Base-by-base conservation (phyloP, 176 grass and related monocot species). In the Carex myosuroides region DNA sequence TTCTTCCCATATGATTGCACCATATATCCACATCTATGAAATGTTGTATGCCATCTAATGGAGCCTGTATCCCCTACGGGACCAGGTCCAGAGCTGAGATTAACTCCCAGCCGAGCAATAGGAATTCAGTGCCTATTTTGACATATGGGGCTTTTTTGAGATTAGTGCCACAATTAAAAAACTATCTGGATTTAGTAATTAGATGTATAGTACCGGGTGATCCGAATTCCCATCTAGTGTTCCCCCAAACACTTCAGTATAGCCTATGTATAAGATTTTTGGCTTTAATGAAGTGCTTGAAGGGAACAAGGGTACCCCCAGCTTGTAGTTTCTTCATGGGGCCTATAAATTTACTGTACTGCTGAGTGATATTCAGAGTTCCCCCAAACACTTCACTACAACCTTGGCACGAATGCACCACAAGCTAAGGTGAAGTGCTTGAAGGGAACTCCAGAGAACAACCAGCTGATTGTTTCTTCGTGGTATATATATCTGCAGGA, bases 311-410 rank as follows among this genome's bases (percentile, higher is more conserved):
- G 24, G 21, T 52, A 74, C 20, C 53, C 14, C 24, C 0, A 35
- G 29, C 67, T 64, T 42, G 8, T 22, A 65, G 16, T 59, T 42
- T 60, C 20, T 16, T 72, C 11, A 57, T 41, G 11, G 6, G 13
- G 69, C 32, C 16, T 46, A 39, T 41, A 22, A n/a, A 29, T 24
- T 41, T 41, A 8, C 3, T 72, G 69, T 39, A 18, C 18, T 60
- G 70, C 64, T 79, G 18, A 58, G 42, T 88, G 59, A 18, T 30
- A 81, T 61, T 58, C 0, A 72, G 85, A 72, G 85, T 86, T 70
- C 82, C 77, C 70, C 85, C 55, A 91, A 91, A 83, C 71, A 88
- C 89, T 88, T 91, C 72, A 88, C 29, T 37, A 66, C 21, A 37
- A 29, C 83, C 46, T 17, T 11, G 48, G 83, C 11, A 69, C 4